Base-by-base conservation (phyloP, 2,329 filamentous ascomycete genomes). In the Penicillium sp. region DNA sequence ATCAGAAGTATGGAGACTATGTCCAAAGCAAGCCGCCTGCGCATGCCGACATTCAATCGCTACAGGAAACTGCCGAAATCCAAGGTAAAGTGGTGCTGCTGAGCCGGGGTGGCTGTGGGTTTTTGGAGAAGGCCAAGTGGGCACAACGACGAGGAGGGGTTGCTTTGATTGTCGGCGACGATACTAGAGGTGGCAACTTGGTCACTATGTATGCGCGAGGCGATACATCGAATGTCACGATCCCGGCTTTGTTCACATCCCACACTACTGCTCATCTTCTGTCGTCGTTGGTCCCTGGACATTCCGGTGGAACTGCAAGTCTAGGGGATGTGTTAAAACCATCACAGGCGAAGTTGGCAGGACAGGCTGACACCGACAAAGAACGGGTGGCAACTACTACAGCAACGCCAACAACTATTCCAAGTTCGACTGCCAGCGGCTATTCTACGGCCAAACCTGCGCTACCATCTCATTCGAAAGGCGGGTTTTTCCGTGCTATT, bases 131-230 rank as follows among this genome's bases (percentile, higher is more conserved):
- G 70, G 88, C 93, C 56, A 91, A 94, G 73, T 98, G 93, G 93
- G 88, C 87, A 12, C 93, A 98, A 68, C 80, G 89, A 53, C 81
- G 93, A 63, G 93, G 93, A 22, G 93, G 86, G 19, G 79, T 89
- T 52, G 93, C 88, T 32, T 75, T 98, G 53, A 94, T 98, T 57
- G 90, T 98, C 3, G 93, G 93, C 24, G 93, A 98, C 67, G 87
- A 96, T 67, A 85, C 87, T 51, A 86, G 87, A 53, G 91, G 91
- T 39, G 90, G 89, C 4, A 86, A 86, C 32, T 73, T 98, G 53
- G 87, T 97, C 44, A 93, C 94, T 60, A 98, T 98, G 93, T 97
- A 95, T 68, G 93, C 93, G n/a, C 83, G 87, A 62, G 93, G 91
- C 33, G 90, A 97, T 64, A 95, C 91, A 3, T 94, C 90, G 31